Base-by-base conservation (phyloP, 306 rosid species). In the Malus fusca region DNA sequence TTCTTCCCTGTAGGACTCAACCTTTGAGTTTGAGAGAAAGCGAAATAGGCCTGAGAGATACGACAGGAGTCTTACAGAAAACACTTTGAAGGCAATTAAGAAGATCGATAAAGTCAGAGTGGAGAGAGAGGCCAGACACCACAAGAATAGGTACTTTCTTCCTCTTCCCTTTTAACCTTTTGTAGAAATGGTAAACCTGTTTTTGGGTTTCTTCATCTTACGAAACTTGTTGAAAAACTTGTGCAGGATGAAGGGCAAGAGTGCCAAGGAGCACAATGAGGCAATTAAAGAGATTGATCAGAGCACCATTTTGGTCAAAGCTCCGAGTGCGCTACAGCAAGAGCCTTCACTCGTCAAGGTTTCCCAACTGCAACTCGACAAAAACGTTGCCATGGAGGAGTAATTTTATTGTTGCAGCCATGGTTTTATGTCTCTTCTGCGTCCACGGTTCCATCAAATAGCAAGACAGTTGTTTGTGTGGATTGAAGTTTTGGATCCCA, bases 1-100 rank as follows among this genome's bases (percentile, higher is more conserved):
- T 6, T 69, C 48, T 30, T 70, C 33, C 30, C 73, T 75, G 58
- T 48, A 93, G 98, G 96, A 93, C 66, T 82, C 97, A 0, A 91
- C 96, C 74, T 94, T 94, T 53, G 97, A 94, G 87, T 94, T 91
- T 81, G 97, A 94, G 90, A 90, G 98, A 78, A 90, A 90, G 90
- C 87, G 96, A 22, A 91, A 91, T 79, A 89, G 94, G 75, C 96
- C 96, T 1, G 94, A 90, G 82, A 90, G 92, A 82, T 93, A 91
- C 40, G 94, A 94, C 80, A 90, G 98, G 81, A 91, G 86, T 75
- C 71, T 90, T 46, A 28, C 90, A 0, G 88, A 81, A 48, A 75
- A 84, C 65, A 88, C 90, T 22, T 37, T 84, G 71, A 88, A 81
- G 89, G 98, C 96, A 73, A 89, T 90, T 75, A 87, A 84, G 79